Base-by-base conservation (phyloP, 1,284 basidiomycete species). In the Xerocomus amazonicus region DNA sequence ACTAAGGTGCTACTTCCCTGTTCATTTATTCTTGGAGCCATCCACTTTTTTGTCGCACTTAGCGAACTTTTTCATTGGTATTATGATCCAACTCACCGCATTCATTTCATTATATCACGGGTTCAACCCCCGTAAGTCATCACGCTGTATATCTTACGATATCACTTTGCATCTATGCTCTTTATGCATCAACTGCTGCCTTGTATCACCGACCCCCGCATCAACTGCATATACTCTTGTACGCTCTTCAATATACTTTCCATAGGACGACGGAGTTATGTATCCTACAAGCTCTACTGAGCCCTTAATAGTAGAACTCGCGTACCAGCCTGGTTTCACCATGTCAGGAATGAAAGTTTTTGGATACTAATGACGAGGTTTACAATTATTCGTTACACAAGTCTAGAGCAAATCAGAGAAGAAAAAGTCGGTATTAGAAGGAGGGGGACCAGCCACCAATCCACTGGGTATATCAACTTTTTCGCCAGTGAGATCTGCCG, bases 391-490 rank as follows among this genome's bases (percentile, higher is more conserved):
- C 5, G 2, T 38, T 58, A 45, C 50, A 55, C 42, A 40, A 27
- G 34, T 36, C 49, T 48, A 67, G 48, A 66, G 53, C 69, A 77
- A 55, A 73, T 82, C 88, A 10, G 92, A 89, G 67, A 92, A 95
- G 73, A 89, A 93, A 70, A 92, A 95, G 66, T 94, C 91, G 45
- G 80, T 83, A 58, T 87, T 89, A 13, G 74, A 72, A 12, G 92
- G 92, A 45, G 92, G 89, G 51, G 79, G 78, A 14, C 85, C 84
- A 36, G 83, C 76, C 49, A 77, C 72, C 47, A 91, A 70, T 26
- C 84, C 83, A 56, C 83, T 85, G 9, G 92, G 92, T 60, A 95
- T 90, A 60, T 95, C 92, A n/a, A 93, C 87, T 66, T 84, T 87
- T 67, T 94, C 92, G 9, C 92, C 92, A 1, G 90, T 90, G 38